A percentile compares a stretch with the other conserved stretches of the same genome.
These are phyloP conservation scores for Volvox carteri DNA, from an alignment of 163 green algal genomes.

Conservation along the genomic window DNA sequence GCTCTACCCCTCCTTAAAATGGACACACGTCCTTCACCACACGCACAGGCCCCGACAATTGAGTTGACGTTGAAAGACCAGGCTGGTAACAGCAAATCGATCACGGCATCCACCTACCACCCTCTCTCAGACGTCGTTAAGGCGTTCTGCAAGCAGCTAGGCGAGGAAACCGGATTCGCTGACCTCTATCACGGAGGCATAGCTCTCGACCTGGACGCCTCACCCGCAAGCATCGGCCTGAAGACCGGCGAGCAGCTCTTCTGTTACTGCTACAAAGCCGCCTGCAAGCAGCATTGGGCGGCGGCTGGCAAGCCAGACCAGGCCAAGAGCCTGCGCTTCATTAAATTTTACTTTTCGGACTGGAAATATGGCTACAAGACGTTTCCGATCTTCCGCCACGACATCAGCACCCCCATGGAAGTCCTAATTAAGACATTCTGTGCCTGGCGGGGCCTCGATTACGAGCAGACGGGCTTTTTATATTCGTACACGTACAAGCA, in stretches of 20 bases:
- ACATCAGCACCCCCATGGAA: constrained; percentile 59
- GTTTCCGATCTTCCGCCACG: constrained; percentile 61
- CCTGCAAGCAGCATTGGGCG: constrained; percentile 39
- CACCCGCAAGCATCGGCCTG: constrained; percentile 46
- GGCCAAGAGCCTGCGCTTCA: constrained; percentile 50
- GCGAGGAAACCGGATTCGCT: constrained; percentile 50
- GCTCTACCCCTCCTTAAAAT: too few relatives aligned
- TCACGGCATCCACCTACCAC: constrained; percentile 41
- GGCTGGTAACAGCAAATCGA: constrained; percentile 14
- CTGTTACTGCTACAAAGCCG: constrained; percentile 58
- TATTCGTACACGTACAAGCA: constrained; percentile 68
- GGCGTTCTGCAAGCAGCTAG: constrained; percentile 45
- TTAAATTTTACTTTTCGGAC: constrained; percentile 56
- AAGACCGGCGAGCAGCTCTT: constrained; percentile 51
- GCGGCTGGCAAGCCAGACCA: constrained; percentile 26
- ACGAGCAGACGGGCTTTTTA: constrained; percentile 56
- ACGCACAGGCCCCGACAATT: constrained; percentile 42
- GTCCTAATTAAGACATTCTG: constrained; percentile 61
- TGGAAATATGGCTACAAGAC: constrained; percentile 59
- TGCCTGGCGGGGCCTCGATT: constrained; percentile 60
- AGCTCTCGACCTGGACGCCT: constrained; percentile 51
- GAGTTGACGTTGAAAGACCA: constrained; percentile 37
- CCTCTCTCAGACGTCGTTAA: constrained; percentile 47
- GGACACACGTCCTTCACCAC: too few relatives aligned
- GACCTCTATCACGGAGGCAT: constrained; percentile 57